Evolutionary conservation across 345 rosid species (phyloP).

Genomic region (Bruguiera parviflora): DNA sequence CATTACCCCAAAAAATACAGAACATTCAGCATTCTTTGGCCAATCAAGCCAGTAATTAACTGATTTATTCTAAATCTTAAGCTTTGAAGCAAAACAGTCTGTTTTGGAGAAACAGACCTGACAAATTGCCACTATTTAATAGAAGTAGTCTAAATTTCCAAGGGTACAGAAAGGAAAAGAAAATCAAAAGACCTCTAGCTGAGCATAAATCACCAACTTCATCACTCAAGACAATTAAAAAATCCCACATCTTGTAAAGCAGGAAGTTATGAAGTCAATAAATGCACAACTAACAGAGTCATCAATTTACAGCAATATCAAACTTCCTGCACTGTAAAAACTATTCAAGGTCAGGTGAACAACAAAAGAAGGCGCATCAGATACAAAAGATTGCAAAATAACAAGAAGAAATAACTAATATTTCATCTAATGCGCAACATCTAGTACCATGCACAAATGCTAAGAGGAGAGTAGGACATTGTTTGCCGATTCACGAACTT

Average conservation of each 20-base stretch:
- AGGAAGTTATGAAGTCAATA: not conserved
- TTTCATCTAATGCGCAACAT: too few relatives aligned
- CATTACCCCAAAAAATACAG: too few relatives aligned
- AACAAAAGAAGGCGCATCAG: too few relatives aligned
- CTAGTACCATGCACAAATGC: too few relatives aligned
- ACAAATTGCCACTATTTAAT: not conserved
- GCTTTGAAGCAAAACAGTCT: not conserved
- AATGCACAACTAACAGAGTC: not conserved
- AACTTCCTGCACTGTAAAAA: too few relatives aligned
- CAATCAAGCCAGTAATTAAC: not conserved
- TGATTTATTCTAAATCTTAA: not conserved
- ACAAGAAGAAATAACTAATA: too few relatives aligned
- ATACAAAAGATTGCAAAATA: too few relatives aligned
- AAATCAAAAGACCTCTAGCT: not conserved
- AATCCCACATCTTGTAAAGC: not conserved
- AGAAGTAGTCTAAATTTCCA: not conserved
- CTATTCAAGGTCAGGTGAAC: too few relatives aligned
- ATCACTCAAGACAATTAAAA: conserved; percentile 7
- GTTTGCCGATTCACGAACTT: not conserved
- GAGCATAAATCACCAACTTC: not conserved
- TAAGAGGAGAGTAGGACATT: too few relatives aligned
- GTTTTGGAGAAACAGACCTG: not conserved
- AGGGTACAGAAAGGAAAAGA: not conserved
- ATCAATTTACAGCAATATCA: too few relatives aligned
- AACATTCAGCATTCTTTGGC: not conserved